phyloP scores from a whole-genome alignment of 257 asterid genomes.

The Solanum pimpinellifolium region DNA sequence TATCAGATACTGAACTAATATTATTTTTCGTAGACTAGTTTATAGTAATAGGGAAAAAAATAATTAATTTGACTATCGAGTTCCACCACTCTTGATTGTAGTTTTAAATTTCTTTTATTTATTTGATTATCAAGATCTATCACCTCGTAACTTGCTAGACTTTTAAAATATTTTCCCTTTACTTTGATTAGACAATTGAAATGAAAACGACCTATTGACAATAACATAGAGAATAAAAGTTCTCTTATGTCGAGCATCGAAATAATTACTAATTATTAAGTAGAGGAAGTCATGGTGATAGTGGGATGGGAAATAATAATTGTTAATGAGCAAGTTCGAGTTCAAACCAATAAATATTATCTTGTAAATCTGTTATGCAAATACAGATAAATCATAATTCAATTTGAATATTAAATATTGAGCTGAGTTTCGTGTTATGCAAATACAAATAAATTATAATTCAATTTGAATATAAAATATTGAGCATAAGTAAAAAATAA shows the following conservation, averaged over 20 bases:
- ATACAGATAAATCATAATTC: too few relatives aligned
- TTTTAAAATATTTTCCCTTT: neutral
- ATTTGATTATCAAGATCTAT: neutral
- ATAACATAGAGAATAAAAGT: neutral
- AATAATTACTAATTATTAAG: neutral
- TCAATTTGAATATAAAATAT: too few relatives aligned
- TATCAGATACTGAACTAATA: neutral
- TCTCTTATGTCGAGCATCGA: neutral
- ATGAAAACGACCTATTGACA: neutral
- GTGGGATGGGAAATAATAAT: neutral
- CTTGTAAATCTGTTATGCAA: neutral
- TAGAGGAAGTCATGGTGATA: neutral
- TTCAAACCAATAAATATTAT: too few relatives aligned
- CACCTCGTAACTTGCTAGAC: neutral
- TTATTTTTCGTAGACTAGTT: neutral
- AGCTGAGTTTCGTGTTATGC: neutral
- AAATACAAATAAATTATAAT: too few relatives aligned
- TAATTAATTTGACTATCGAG: neutral
- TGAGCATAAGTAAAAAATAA: neutral
- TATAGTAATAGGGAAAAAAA: neutral
- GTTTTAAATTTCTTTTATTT: neutral
- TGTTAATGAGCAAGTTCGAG: neutral
- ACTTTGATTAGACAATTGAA: neutral
- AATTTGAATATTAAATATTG: neutral
- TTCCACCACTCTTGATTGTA: neutral